phyloP scores from a whole-genome alignment of 305 asterid species.

The Fraxinus paxiana region DNA sequence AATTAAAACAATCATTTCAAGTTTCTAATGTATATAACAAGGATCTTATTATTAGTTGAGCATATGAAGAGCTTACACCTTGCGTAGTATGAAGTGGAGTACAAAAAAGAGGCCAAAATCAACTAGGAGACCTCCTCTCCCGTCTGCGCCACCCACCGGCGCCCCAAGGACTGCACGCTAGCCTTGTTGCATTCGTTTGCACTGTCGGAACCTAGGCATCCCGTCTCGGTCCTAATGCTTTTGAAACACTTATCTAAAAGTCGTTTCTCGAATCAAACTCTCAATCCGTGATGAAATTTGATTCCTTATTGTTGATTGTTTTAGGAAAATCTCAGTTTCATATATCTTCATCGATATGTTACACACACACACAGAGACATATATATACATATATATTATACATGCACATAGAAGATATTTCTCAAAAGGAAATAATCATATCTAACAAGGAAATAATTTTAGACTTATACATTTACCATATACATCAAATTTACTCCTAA shows the following conservation, averaged over 20 bases:
- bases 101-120: not conserved
- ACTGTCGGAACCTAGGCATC: not conserved
- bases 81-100: not conserved
- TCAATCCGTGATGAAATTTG: not conserved
- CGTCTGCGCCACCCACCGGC: not conserved
- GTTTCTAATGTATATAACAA: not conserved
- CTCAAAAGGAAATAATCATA: not conserved
- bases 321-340: not conserved
- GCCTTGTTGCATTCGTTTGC: not conserved
- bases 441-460: not conserved
- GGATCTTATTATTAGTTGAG: not conserved
- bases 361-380: no score
- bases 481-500: not conserved
- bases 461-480: not conserved
- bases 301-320: not conserved
- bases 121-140: not conserved
- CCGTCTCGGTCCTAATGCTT: not conserved
- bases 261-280: not conserved
- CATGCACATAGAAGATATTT: not conserved
- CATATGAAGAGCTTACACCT: not conserved
- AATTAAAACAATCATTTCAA: not conserved
- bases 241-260: not conserved
- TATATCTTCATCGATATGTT: not conserved
- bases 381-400: no score
- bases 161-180: not conserved